phyloP scores from a whole-genome alignment of 352 stramenopile species.

The Phytopythium vexans region DNA sequence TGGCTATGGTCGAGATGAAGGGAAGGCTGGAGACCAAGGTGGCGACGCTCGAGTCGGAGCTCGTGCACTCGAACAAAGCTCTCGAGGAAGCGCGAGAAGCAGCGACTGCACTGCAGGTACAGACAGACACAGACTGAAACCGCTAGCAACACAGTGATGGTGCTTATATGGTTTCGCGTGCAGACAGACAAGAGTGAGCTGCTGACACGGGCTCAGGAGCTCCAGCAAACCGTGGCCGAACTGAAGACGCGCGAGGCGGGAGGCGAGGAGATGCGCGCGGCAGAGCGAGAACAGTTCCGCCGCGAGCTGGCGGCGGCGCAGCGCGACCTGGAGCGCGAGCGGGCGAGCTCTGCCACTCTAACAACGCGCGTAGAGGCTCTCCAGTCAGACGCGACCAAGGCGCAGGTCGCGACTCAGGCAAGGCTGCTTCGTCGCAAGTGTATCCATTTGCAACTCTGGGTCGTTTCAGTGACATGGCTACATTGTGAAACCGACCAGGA shows the following conservation, averaged over 20 bases:
- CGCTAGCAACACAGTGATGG: background rate
- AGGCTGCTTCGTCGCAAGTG: background rate
- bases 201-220: slow-evolving; percentile 12
- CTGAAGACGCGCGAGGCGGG: slow-evolving; percentile 18
- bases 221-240: slow-evolving; percentile 22
- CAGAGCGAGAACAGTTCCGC: slow-evolving; percentile 24
- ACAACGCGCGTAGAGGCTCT: slow-evolving; percentile 8
- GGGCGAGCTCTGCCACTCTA: slow-evolving; percentile 2
- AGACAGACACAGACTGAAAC: no score
- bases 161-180: slow-evolving; percentile 1
- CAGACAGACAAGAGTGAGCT: slow-evolving; percentile 13
- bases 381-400: slow-evolving; percentile 1
- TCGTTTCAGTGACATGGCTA: slow-evolving; percentile 2
- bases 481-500: slow-evolving; percentile 4
- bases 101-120: slow-evolving; percentile 19
- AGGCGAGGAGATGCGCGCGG: slow-evolving; percentile 18
- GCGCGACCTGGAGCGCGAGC: slow-evolving; percentile 11
- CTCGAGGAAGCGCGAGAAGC: slow-evolving; percentile 13
- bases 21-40: slow-evolving; percentile 18
- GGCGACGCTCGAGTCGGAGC: slow-evolving; percentile 23
- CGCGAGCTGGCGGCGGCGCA: slow-evolving; percentile 17
- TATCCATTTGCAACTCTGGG: background rate
- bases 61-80: slow-evolving; percentile 9
- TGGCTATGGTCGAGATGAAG: slow-evolving; percentile 23
- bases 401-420: slow-evolving; percentile 18